Percentiles rank a stretch among this genome's conserved stretches.
Evolutionary conservation across 257 asterid species (phyloP).

Genomic region (Rauvolfia tetraphylla): DNA sequence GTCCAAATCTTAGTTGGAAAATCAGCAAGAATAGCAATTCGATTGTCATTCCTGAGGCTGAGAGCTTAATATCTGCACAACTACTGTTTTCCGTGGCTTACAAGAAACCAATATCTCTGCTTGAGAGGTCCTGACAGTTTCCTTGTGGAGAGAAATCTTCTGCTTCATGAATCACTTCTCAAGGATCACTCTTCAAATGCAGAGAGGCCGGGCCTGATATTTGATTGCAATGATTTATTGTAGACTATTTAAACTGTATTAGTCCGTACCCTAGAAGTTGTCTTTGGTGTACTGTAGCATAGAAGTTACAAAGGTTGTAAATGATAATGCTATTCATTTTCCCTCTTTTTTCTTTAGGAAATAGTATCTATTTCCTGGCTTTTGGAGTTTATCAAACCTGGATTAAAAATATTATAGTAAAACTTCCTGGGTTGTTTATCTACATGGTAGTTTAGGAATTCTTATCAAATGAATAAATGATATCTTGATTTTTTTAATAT

Average conservation of each 20-base stretch:
- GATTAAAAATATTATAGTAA: no score
- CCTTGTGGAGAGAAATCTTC: neutral
- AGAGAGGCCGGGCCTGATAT: neutral
- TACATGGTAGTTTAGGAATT: no score
- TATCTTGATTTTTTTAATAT: no score
- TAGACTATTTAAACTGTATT: neutral
- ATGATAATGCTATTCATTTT: no score
- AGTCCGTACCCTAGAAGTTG: neutral
- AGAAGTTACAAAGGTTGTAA: neutral
- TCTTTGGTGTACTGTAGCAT: neutral
- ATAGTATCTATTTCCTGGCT: no score
- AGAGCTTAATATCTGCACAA: constrained; percentile 4
- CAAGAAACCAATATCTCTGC: neutral
- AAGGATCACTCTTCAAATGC: neutral
- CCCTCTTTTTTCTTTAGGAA: no score
- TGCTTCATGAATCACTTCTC: neutral
- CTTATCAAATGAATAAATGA: no score
- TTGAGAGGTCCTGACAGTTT: neutral
- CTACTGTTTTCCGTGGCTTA: neutral
- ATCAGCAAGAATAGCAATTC: neutral
- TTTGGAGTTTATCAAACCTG: no score
- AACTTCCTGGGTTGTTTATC: no score
- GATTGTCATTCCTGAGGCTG: neutral
- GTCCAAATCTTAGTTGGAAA: neutral
- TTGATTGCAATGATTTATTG: neutral